Evolutionary conservation across 768 basidiomycete species (phyloP), one percentile per base, ranked within the genome.

Genomic region (Phanerodontia chrysosporium): DNA sequence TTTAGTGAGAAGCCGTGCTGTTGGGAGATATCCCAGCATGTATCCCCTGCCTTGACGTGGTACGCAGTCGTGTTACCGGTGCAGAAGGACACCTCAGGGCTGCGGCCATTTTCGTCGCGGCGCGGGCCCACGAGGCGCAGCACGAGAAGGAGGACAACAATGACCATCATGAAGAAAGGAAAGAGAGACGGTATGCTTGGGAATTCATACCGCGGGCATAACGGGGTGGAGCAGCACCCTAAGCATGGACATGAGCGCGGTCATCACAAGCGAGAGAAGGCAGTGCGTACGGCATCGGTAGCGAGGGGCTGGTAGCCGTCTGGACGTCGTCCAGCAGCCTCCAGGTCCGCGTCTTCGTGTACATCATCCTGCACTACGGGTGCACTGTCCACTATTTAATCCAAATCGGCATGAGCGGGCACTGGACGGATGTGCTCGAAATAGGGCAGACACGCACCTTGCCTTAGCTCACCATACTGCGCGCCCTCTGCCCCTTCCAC

Each of bases 101-200:
- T 12, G 13, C 18, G 21, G 22, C 30, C 22, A 18, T 42, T 45
- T 21, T n/a, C 12, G 5, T 70, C 69, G 1, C 79, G 78, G 9
- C 74, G 75, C 21, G 80, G 60, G 51, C 24, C 51, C 16, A 83
- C 72, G 46, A 87, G 75, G 10, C 85, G 82, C 81, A 83, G 87
- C 58, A 85, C 70, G 54, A 87, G 78, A 13, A 88, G 76, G 42
- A 88, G 76, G 25, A 82, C 57, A 49, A 85, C 85, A 13, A 80
- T 80, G 42, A 87, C 79, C 48, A 86, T 79, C 57, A 88, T 82
- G 74, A 87, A 85, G 74, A 87, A 88, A 14, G 86, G 86, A 65
- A 86, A 84, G 7, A 88, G 75, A 0, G 83, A 22, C 82, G 79
- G 64, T 86, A 86, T 9, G 82, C 74, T 28, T 49, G 51, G 13